Percentiles rank a stretch among this genome's conserved stretches.
phyloP scores from a whole-genome alignment of 495 filamentous ascomycete species.

The Xylaria cubensis region DNA sequence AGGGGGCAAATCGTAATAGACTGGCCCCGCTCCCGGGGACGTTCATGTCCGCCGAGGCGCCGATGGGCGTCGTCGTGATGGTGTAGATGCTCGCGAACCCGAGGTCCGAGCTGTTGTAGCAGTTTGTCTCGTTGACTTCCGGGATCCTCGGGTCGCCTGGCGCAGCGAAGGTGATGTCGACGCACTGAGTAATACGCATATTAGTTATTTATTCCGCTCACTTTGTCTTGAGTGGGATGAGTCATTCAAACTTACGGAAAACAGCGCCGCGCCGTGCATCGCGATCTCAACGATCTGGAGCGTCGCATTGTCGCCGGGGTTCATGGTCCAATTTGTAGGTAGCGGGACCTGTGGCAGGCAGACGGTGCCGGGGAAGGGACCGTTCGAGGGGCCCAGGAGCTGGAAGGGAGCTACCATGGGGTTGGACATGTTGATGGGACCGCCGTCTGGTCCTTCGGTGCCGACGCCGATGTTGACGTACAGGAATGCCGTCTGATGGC shows the following conservation, averaged over 20 bases:
- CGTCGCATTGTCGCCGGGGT: conserved; percentile 87
- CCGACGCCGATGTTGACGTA: conserved; percentile 96
- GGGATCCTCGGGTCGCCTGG: conserved; percentile 67
- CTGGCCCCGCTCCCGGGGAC: conserved; percentile 29
- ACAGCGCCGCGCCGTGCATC: conserved; percentile 86
- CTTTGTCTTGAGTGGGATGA: not conserved
- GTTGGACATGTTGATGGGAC: conserved; percentile 87
- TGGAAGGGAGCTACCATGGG: conserved; percentile 84
- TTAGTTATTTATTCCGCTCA: conserved; percentile 26
- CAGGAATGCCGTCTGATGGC: conserved; percentile 82
- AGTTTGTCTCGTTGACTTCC: conserved; percentile 78
- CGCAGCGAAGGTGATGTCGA: conserved; percentile 81
- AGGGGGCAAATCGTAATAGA: conserved; percentile 26
- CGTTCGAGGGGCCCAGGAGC: conserved; percentile 80
- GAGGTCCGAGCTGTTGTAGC: conserved; percentile 80
- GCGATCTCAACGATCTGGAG: conserved; percentile 93
- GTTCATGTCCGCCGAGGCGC: conserved; percentile 40
- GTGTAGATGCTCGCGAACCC: conserved; percentile 79
- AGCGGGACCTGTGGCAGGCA: conserved; percentile 92
- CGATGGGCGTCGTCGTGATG: conserved; percentile 49
- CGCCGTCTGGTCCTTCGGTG: conserved; percentile 59
- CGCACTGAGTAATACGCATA: conserved; percentile 66
- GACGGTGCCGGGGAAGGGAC: conserved; percentile 83
- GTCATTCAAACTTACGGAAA: conserved; percentile 70
- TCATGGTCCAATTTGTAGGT: conserved; percentile 72